Base-by-base conservation (phyloP, 1,139 yeast species). In the Hyphopichia buzzinii region DNA sequence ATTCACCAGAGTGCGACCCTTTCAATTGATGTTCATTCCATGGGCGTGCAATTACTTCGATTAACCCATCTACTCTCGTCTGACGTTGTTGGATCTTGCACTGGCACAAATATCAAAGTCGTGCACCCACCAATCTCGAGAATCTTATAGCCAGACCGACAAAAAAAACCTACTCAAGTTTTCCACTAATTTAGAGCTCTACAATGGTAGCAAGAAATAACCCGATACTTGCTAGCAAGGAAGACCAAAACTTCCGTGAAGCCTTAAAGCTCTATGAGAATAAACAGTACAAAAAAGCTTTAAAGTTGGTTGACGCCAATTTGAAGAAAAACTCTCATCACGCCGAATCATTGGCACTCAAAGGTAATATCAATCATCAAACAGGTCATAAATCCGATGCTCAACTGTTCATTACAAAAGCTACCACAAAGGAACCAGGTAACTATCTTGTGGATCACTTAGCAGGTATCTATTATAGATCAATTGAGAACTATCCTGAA, bases 261-360 rank as follows among this genome's bases (percentile, higher is more conserved):
- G 96, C 96, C 1, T 71, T 92, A 55, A 80, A 81, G 51, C 72
- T 86, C 34, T 92, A 88, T 54, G 98, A 92, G 54, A 57, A 72
- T 33, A 88, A 86, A 57, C 92, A 88, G 59, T 90, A 89, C 69
- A 88, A 88, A 55, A 89, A 89, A 53, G 81, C 96, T 0, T 64
- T 89, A 51, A 86, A 86, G 57, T 57, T 81, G 25, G 76, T 88
- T 24, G 97, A 94, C 39, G 69, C 77, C 30, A 77, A 85, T 51
- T 64, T 92, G 52, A 88, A 88, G 64, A 87, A 86, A 51, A 80
- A 80, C 54, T 73, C 88, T 8, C 71, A 68, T 35, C 90, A 87
- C 59, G 84, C 89, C 26, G 96, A 87, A 53, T 81, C 95, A 2
- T 63, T 86, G 41, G 88, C 96, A 2, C 72, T 94, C 50, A 89